phyloP scores from a whole-genome alignment of 2,329 filamentous ascomycete species.

The Diplodia seriata region DNA sequence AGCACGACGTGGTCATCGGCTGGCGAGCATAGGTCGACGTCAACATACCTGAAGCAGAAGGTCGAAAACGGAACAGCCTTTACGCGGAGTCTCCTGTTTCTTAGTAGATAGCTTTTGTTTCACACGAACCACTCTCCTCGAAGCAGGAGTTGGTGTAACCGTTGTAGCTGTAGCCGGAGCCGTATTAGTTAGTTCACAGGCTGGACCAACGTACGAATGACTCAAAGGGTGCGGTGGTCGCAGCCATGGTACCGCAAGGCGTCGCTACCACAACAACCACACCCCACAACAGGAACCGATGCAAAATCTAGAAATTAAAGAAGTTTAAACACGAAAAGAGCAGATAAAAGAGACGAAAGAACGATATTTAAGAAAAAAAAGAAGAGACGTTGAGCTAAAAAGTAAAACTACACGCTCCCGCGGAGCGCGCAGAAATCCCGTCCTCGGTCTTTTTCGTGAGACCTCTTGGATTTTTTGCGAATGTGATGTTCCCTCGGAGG shows the following conservation, averaged over 20 bases:
- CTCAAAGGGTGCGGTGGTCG: not conserved
- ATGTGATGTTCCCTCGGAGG: not conserved
- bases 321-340: not conserved
- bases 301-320: not conserved
- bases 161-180: too few species aligned
- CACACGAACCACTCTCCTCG: too few species aligned
- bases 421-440: not conserved
- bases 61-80: too few species aligned
- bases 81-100: too few species aligned
- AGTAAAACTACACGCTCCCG: not conserved
- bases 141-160: too few species aligned
- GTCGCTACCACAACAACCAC: not conserved
- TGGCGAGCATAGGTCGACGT: too few species aligned
- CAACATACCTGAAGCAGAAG: too few species aligned
- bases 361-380: not conserved
- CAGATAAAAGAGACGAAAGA: not conserved
- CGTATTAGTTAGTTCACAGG: too few species aligned
- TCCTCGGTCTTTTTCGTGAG: not conserved
- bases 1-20: too few species aligned
- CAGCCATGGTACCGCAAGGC: not conserved
- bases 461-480: not conserved
- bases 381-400: not conserved
- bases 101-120: too few species aligned
- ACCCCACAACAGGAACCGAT: not conserved
- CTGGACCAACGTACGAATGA: too few species aligned